phyloP scores from a whole-genome alignment of 2,329 filamentous ascomycete species.

The Stylonectria norvegica region DNA sequence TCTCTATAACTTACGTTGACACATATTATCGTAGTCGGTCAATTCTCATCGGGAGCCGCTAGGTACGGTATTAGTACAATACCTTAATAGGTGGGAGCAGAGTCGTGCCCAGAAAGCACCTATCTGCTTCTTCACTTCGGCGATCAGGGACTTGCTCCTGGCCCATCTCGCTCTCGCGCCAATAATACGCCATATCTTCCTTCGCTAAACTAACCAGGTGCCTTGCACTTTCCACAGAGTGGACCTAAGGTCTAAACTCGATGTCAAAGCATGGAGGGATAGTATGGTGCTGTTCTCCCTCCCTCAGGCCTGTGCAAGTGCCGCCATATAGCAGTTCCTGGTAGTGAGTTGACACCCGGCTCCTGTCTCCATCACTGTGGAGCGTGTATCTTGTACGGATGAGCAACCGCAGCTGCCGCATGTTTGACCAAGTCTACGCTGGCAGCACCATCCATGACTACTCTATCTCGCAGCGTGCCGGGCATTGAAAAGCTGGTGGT shows the following conservation, averaged over 20 bases:
- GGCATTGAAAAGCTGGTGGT: constrained; percentile 1
- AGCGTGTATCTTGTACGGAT: not conserved
- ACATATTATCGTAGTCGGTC: not conserved
- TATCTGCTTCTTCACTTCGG: constrained; percentile 1
- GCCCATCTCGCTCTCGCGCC: not conserved
- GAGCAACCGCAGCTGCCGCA: not conserved
- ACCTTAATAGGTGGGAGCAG: constrained; percentile 2
- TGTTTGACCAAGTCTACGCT: constrained; percentile 1
- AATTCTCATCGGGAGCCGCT: not conserved
- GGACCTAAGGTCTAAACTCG: not conserved
- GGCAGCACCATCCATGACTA: constrained; percentile 1
- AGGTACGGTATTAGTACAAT: not conserved
- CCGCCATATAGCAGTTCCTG: not conserved
- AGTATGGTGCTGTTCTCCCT: not conserved
- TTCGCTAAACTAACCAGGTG: not conserved
- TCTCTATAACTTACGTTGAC: not conserved
- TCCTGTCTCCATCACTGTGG: not conserved
- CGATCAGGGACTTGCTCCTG: constrained; percentile 2
- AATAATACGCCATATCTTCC: not conserved
- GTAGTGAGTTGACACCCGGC: not conserved
- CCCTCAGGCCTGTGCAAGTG: not conserved
- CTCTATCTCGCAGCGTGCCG: not conserved
- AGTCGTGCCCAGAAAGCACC: not conserved
- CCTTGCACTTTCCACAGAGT: not conserved
- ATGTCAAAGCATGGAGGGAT: not conserved